phyloP scores from a whole-genome alignment of 108 stramenopile genomes.

The Skeletonema grethae region DNA sequence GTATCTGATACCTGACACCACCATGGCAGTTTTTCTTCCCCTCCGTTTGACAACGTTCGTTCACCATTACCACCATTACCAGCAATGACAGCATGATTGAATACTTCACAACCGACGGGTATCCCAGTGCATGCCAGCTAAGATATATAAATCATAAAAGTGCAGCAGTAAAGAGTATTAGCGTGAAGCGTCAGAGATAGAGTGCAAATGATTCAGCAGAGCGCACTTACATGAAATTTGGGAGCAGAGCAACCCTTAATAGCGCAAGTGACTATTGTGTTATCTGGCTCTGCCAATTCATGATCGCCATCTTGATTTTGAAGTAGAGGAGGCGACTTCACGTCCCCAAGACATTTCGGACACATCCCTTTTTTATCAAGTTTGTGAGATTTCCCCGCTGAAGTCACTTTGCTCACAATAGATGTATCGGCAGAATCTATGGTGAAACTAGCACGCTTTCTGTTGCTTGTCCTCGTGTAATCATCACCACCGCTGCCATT shows the following conservation, averaged over 20 bases:
- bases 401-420: conserved; percentile 1
- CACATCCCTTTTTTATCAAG: conserved; percentile 11
- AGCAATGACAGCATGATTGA: not conserved
- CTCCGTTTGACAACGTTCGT: not conserved
- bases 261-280: conserved; percentile 15
- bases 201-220: conserved; percentile 4
- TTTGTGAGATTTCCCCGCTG: not conserved
- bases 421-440: conserved; percentile 8
- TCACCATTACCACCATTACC: no score
- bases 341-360: conserved; percentile 18
- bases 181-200: not conserved
- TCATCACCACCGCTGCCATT: not conserved
- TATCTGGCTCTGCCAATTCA: not conserved
- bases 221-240: conserved; percentile 37
- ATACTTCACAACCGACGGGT: not conserved
- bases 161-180: not conserved
- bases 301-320: not conserved
- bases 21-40: not conserved
- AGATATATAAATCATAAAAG: not conserved
- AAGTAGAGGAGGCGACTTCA: conserved; percentile 12
- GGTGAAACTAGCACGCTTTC: not conserved
- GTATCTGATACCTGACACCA: conserved; percentile 4
- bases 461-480: not conserved
- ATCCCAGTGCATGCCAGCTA: conserved; percentile 2
- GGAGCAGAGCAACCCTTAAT: conserved; percentile 13